A percentile compares a stretch with the other conserved stretches of the same genome.
These are phyloP conservation scores for Penicillium crustosum DNA, from an alignment of 2,329 filamentous ascomycete genomes.

Conservation along the genomic window DNA sequence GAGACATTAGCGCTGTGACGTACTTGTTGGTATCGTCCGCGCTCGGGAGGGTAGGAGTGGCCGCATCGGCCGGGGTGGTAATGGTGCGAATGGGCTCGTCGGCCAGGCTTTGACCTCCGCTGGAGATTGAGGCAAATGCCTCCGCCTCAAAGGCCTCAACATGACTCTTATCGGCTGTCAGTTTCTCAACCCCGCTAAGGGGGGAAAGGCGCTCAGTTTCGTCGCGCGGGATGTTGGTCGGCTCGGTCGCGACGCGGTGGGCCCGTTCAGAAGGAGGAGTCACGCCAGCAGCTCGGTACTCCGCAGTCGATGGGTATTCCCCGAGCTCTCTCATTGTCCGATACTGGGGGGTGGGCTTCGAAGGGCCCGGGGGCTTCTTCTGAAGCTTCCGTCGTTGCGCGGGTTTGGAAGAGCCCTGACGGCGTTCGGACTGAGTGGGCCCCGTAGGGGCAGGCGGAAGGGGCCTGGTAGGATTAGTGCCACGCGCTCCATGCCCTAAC, in stretches of 20 bases:
- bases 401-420: slow-evolving; percentile 17
- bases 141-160: slow-evolving; percentile 1
- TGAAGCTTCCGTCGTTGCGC: slow-evolving; percentile 18
- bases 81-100: slow-evolving; percentile 7
- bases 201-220: slow-evolving; percentile 7
- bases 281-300: slow-evolving; percentile 24
- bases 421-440: slow-evolving; percentile 16
- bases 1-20: slow-evolving; percentile 9
- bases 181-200: slow-evolving; percentile 5
- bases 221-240: slow-evolving; percentile 2
- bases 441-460: slow-evolving; percentile 26
- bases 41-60: not conserved
- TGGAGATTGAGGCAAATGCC: not conserved
- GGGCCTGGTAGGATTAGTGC: slow-evolving; percentile 24
- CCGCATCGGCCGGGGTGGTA: not conserved
- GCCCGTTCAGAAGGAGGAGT: slow-evolving; percentile 21
- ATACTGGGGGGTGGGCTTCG: not conserved
- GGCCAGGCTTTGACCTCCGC: slow-evolving; percentile 1
- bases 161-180: slow-evolving; percentile 2
- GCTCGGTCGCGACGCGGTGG: slow-evolving; percentile 15
- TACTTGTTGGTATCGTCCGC: slow-evolving; percentile 9
- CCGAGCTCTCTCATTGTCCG: slow-evolving; percentile 26
- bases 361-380: slow-evolving; percentile 18
- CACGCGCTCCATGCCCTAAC: slow-evolving; percentile 22
- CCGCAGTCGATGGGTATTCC: slow-evolving; percentile 22